Base-by-base conservation (phyloP, 2,329 filamentous ascomycete genomes). In the Sporothrix protearum region DNA sequence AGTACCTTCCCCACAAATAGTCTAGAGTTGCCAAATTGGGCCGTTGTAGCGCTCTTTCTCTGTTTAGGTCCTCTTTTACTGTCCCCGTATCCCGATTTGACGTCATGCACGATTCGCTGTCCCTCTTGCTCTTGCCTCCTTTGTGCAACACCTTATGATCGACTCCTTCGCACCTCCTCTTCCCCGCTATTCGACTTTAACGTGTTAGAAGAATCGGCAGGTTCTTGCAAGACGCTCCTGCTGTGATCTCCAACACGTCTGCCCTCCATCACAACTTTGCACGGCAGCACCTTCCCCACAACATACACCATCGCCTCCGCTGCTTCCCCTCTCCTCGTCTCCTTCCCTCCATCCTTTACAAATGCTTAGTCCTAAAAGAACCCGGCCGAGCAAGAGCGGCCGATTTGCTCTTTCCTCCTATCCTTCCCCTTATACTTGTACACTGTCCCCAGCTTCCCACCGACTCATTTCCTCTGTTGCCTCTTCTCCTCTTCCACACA, bases 1-100 rank as follows among this genome's bases (percentile, higher is more conserved):
- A 22, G 59, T 19, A 3, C n/a, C 22, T 64, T 64, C 59, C 59
- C 59, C 59, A 36, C 59, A 64, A 53, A 19, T 64, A 61, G 45
- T 64, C 4, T 12, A 64, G 16, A 39, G 39, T 10, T 64, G 53
- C 19, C 53, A 5, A 39, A 36, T n/a, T n/a, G n/a, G n/a, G n/a
- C n/a, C n/a, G n/a, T n/a, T n/a, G n/a, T n/a, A n/a, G n/a, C n/a
- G n/a, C n/a, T n/a, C n/a, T n/a, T n/a, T n/a, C n/a, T n/a, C n/a
- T n/a, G n/a, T n/a, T n/a, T n/a, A n/a, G n/a, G n/a, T n/a, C n/a
- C n/a, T n/a, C n/a, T n/a, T n/a, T n/a, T n/a, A n/a, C n/a, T n/a
- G n/a, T n/a, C n/a, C n/a, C n/a, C n/a, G n/a, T n/a, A n/a, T n/a
- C n/a, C n/a, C n/a, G n/a, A 63, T 63, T 64, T 64, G 59, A 64